Percentiles rank a stretch among this genome's conserved stretches.
Evolutionary conservation across 805 yeast genomes (phyloP).

Genomic region (Saccharomycopsis schoenii): DNA sequence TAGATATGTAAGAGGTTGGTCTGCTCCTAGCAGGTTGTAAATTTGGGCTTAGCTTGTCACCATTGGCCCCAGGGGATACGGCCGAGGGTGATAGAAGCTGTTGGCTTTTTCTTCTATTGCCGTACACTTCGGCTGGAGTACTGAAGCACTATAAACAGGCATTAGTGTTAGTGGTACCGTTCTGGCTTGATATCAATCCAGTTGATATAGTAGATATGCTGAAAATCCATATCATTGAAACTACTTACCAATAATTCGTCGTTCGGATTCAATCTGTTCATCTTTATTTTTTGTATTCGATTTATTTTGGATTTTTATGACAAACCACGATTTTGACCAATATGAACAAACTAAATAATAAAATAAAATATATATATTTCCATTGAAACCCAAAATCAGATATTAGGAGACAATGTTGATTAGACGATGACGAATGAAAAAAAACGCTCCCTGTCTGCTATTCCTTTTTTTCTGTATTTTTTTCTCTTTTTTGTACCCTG

Average conservation of each 20-base stretch:
- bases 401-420: neutral
- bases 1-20: neutral
- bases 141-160: slow-evolving; percentile 3
- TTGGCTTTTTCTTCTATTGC: slow-evolving; percentile 4
- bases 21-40: neutral
- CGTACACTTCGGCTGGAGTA: slow-evolving; percentile 11
- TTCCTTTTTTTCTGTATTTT: neutral
- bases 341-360: neutral
- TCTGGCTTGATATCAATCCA: too few species aligned
- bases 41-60: neutral
- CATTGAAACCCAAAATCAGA: too few species aligned
- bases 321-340: neutral
- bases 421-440: neutral
- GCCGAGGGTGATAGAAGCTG: neutral
- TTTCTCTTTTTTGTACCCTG: neutral
- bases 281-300: neutral
- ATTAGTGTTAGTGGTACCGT: neutral
- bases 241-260: neutral
- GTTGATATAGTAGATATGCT: too few species aligned
- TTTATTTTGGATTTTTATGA: neutral
- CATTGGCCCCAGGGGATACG: neutral
- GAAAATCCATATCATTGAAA: neutral
- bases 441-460: neutral
- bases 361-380: too few species aligned
- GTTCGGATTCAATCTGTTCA: neutral